Evolutionary conservation across 2,329 filamentous ascomycete species (phyloP).

Genomic region (Paecilomyces dactylethromorphus): DNA sequence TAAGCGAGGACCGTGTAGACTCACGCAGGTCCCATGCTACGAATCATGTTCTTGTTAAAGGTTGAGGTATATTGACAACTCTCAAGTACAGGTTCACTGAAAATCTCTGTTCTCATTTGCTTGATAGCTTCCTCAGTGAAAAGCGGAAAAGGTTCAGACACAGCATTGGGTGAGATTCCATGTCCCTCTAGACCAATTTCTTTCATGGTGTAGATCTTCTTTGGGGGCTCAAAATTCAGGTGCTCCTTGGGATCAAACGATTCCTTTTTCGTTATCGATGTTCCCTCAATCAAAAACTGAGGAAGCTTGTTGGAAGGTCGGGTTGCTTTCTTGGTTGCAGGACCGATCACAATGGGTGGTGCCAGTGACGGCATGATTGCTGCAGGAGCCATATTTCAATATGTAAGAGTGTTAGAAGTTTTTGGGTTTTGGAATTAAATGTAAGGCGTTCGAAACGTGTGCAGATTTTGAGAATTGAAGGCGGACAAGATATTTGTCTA

Average conservation of each 20-base stretch:
- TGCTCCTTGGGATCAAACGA: neutral
- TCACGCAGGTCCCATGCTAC: neutral
- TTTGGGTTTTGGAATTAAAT: too few species aligned
- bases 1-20: neutral
- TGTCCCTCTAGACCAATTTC: neutral
- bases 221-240: neutral
- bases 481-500: too few species aligned
- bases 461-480: too few species aligned
- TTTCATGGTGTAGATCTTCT: neutral
- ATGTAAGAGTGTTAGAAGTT: too few species aligned
- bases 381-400: neutral
- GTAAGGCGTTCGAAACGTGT: too few species aligned
- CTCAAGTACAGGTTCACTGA: constrained; percentile 48
- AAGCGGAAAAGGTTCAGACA: constrained; percentile 56
- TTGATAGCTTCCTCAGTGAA: constrained; percentile 55
- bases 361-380: neutral
- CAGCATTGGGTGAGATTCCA: constrained; percentile 30
- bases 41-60: constrained; percentile 32
- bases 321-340: neutral
- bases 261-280: neutral
- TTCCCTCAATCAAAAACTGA: neutral
- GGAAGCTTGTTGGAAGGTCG: neutral
- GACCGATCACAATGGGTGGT: neutral
- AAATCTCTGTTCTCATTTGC: constrained; percentile 54
- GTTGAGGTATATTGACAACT: constrained; percentile 53